These are phyloP conservation scores for Filobasidium wieringae DNA, from an alignment of 768 basidiomycete species.

Conservation along the genomic window DNA sequence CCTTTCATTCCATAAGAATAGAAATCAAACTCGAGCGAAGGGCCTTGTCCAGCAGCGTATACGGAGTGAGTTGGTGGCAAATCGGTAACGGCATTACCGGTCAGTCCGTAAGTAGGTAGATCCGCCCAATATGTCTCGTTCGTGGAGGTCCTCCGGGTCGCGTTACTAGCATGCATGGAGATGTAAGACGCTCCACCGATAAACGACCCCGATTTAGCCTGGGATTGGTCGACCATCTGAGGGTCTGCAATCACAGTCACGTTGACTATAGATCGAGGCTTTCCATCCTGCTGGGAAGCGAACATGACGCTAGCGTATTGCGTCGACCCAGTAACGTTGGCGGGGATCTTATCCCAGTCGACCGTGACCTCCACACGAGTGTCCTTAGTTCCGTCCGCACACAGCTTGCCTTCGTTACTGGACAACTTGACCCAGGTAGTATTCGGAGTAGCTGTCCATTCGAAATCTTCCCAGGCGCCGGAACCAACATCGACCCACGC, in stretches of 20 bases:
- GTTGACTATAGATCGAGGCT: conserved; percentile 9
- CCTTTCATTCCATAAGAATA: conserved; percentile 15
- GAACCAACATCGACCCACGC: conserved; percentile 55
- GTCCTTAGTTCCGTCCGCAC: conserved; percentile 41
- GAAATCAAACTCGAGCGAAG: conserved; percentile 49
- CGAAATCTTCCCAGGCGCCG: conserved; percentile 52
- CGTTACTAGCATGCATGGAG: conserved; percentile 57
- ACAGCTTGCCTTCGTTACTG: conserved; percentile 46
- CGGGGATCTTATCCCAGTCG: conserved; percentile 47
- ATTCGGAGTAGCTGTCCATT: conserved; percentile 46
- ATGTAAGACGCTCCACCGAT: conserved; percentile 55
- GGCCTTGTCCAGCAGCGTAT: conserved; percentile 55
- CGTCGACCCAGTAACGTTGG: conserved; percentile 2
- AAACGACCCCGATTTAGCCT: conserved; percentile 42
- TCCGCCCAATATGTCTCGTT: conserved; percentile 51
- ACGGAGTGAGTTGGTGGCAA: conserved; percentile 49
- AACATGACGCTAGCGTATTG: conserved; percentile 6
- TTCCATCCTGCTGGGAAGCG: conserved; percentile 7
- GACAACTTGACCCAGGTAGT: conserved; percentile 49
- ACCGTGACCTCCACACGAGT: conserved; percentile 49
- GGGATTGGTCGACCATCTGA: neutral
- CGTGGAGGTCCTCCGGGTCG: conserved; percentile 45
- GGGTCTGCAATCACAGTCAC: conserved; percentile 21
- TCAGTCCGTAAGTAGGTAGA: conserved; percentile 52
- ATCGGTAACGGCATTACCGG: conserved; percentile 52